Base-by-base conservation (phyloP, 192 early-diverging fungal species). In the Backusella parvicylindrica region DNA sequence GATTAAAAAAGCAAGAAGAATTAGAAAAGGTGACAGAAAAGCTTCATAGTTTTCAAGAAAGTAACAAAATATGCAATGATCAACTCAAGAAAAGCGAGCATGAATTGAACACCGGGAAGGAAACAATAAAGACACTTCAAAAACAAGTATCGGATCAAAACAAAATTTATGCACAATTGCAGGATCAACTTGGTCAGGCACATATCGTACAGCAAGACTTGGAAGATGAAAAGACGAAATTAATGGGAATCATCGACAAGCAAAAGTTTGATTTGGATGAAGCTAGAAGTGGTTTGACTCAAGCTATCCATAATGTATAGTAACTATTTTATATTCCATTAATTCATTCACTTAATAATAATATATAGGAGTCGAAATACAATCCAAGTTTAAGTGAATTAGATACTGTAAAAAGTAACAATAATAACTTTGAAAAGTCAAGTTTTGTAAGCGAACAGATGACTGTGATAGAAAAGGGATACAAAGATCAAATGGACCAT, bases 201-300 rank as follows among this genome's bases (percentile, higher is more conserved):
- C 73, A 75, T 49, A 28, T 35, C 16, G 35, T 50, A 31, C 78
- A 79, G 12, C 64, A 40, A 7, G 47, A 75, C 37, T 41, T 81
- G 35, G 79, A 80, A 47, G 60, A 68, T 28, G 82, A 78, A 40
- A 83, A 83, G 38, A 43, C 43, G 7, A 40, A 36, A 23, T 64
- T 83, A 0, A 74, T 75, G 56, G 76, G 75, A 53, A 77, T 77
- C 4, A 81, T 83, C 50, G 79, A 83, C 72, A 72, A 74, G 56
- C 70, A 81, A 32, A 80, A 72, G 38, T 70, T 64, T 70, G 82
- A 83, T 30, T 56, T 83, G 41, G 79, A 83, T n/a, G 82, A 83
- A 35, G 74, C 74, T 13, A 60, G 79, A 56, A 79, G 33, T 21
- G 33, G 33, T 16, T 35, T 67, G 18, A n/a, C 15, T 6, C 43